Conservation (phyloP, 2,329 filamentous ascomycete species). For the Aspergillus luchuensis region DNA sequence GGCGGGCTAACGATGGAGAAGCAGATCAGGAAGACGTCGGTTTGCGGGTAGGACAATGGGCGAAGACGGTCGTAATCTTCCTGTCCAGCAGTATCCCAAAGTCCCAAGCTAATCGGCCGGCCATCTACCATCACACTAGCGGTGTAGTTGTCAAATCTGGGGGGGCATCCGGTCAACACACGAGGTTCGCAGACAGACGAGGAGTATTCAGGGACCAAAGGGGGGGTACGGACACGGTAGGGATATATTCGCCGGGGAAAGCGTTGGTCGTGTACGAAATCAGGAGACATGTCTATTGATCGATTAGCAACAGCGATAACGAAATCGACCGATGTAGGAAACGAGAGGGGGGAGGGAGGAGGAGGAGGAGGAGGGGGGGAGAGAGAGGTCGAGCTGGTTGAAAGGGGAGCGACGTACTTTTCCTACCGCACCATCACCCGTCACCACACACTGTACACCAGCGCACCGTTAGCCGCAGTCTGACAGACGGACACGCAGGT, state of each 20-base stretch:
- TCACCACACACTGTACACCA: conserved; percentile 83
- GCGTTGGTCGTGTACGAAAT: conserved; percentile 99
- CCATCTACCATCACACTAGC: conserved; percentile 99
- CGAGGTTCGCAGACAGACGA: conserved; percentile 16
- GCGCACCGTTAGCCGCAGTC: conserved; percentile 43
- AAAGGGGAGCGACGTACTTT: conserved; percentile 66
- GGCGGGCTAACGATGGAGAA: conserved; percentile 98
- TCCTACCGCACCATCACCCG: conserved; percentile 97
- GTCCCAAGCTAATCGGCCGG: conserved; percentile 91
- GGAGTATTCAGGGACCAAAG: conserved; percentile 13
- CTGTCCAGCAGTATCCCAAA: conserved; percentile 99
- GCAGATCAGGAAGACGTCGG: conserved; percentile 97
- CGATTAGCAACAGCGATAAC: conserved; percentile 4
- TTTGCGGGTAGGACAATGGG: conserved; percentile 95
- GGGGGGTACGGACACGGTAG: conserved; percentile 67
- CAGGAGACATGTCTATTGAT: conserved; percentile 84
- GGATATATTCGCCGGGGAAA: conserved; percentile 99
- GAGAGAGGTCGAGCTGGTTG: not conserved
- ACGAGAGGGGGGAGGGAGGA: no score
- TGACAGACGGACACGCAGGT: conserved; percentile 14
- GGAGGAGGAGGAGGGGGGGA: no score
- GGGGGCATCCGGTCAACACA: conserved; percentile 21
- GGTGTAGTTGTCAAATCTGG: conserved; percentile 96
- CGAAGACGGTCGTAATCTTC: conserved; percentile 97
- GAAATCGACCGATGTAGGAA: conserved; percentile 5